These are phyloP conservation scores for Scopulariopsis brevicaulis DNA, from an alignment of 2,329 filamentous ascomycete genomes.

Conservation along the genomic window DNA sequence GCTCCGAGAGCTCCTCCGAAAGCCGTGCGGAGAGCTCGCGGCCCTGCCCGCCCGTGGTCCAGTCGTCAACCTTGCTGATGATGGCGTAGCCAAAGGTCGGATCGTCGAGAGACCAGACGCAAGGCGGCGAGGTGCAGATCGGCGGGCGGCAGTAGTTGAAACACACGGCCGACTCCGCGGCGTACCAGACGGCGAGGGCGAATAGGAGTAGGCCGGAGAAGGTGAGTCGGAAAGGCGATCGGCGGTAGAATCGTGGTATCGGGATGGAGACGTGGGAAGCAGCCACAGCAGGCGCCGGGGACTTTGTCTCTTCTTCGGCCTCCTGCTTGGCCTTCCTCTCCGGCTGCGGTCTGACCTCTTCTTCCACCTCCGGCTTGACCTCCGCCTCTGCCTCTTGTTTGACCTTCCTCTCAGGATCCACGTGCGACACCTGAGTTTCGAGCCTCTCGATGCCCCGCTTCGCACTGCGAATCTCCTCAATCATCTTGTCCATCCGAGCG, in stretches of 20 bases:
- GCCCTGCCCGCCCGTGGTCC: slow-evolving; percentile 40
- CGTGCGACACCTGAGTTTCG: slow-evolving; percentile 36
- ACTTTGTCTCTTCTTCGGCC: background rate
- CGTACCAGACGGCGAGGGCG: slow-evolving; percentile 37
- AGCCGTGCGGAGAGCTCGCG: slow-evolving; percentile 23
- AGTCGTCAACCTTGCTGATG: slow-evolving; percentile 52
- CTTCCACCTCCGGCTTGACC: background rate
- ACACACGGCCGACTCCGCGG: slow-evolving; percentile 42
- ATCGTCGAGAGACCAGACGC: slow-evolving; percentile 45
- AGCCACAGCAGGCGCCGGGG: slow-evolving; percentile 5
- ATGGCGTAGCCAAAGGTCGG: slow-evolving; percentile 49
- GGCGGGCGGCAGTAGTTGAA: slow-evolving; percentile 39
- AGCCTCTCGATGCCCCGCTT: slow-evolving; percentile 48
- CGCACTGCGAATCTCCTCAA: slow-evolving; percentile 39
- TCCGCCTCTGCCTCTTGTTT: background rate
- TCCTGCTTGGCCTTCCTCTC: background rate
- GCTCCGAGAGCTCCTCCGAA: slow-evolving; percentile 32
- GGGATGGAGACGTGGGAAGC: slow-evolving; percentile 28
- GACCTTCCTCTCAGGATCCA: slow-evolving; percentile 15
- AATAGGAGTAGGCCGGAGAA: slow-evolving; percentile 32
- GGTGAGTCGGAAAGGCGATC: slow-evolving; percentile 34
- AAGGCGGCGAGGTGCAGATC: slow-evolving; percentile 33
- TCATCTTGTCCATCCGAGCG: slow-evolving; percentile 28
- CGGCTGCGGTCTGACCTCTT: background rate
- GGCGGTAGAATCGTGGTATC: slow-evolving; percentile 34